Percentiles rank a stretch among this genome's conserved stretches.
Evolutionary conservation across 2,329 filamentous ascomycete species (phyloP).

Genomic region (Dactylellina cionopaga): DNA sequence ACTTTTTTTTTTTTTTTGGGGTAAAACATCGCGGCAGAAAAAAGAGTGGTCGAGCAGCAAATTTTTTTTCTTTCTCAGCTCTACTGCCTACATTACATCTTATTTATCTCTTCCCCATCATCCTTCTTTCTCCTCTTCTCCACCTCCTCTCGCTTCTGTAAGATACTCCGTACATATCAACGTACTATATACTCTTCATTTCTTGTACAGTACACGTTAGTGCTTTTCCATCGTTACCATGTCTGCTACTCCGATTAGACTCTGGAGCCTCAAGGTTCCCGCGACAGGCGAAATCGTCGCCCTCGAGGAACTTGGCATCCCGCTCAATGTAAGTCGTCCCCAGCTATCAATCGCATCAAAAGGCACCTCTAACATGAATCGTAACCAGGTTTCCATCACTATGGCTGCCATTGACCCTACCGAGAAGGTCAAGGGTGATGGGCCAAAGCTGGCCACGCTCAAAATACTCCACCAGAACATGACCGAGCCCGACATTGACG

Average conservation of each 20-base stretch:
- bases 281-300: constrained; percentile 83
- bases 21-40: constrained; percentile 46
- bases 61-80: constrained; percentile 56
- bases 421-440: constrained; percentile 72
- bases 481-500: constrained; percentile 65
- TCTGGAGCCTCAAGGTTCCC: constrained; percentile 93
- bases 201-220: constrained; percentile 54
- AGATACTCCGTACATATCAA: constrained; percentile 22
- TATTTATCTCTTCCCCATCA: constrained; percentile 41
- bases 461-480: constrained; percentile 81
- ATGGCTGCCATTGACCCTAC: constrained; percentile 98
- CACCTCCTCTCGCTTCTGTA: constrained; percentile 28
- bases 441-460: constrained; percentile 80
- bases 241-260: constrained; percentile 70
- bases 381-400: constrained; percentile 84
- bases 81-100: constrained; percentile 49
- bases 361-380: constrained; percentile 12
- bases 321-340: constrained; percentile 34
- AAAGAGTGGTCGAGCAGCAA: constrained; percentile 49
- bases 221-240: constrained; percentile 49
- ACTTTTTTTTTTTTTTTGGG: constrained; percentile 27
- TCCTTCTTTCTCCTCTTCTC: constrained; percentile 46
- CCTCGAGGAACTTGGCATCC: constrained; percentile 67
- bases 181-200: constrained; percentile 22
- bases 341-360: neutral